Base-by-base conservation (phyloP, 257 asterid species). In the Petrea volubilis region DNA sequence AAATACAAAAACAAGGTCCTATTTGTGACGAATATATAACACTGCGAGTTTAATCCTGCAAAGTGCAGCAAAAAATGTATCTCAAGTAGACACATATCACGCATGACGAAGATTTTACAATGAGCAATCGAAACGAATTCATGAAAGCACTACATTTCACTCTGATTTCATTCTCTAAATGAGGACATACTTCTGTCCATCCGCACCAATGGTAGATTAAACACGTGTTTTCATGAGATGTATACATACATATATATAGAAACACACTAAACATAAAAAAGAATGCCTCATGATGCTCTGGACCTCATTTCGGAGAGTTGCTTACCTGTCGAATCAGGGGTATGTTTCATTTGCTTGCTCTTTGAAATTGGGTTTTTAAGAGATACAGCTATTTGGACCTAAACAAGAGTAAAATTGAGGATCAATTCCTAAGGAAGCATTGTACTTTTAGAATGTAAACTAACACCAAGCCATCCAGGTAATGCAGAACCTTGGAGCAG, bases 341-440 rank as follows among this genome's bases (percentile, higher is more conserved):
- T 64, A 53, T 53, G 79, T 74, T 79, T 79, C 34, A n/a, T 28
- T 70, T 79, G 81, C 77, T 53, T 86, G 65, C 67, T 61, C 70
- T 63, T 81, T 20, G 77, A 28, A 34, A 60, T 44, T 57, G 88
- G 84, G 58, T 70, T 86, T 46, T 88, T 85, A 74, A 86, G 87
- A 73, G 85, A 77, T 41, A 78, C 87, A 67, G 72, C 59, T 53
- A 83, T 50, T 55, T 64, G 69, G 28, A 81, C 80, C 88, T 86
- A 72, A 73, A 81, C 69, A 6, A 36, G 46, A n/a, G n/a, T 66
- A 18, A n/a, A n/a, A n/a, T n/a, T n/a, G n/a, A n/a, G n/a, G n/a
- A n/a, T n/a, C n/a, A n/a, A n/a, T n/a, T n/a, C n/a, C n/a, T n/a
- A n/a, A n/a, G n/a, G n/a, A n/a, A n/a, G n/a, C n/a, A n/a, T n/a